These are phyloP conservation scores for Venturia pyrina DNA, from an alignment of 2,329 filamentous ascomycete genomes.

Conservation along the genomic window DNA sequence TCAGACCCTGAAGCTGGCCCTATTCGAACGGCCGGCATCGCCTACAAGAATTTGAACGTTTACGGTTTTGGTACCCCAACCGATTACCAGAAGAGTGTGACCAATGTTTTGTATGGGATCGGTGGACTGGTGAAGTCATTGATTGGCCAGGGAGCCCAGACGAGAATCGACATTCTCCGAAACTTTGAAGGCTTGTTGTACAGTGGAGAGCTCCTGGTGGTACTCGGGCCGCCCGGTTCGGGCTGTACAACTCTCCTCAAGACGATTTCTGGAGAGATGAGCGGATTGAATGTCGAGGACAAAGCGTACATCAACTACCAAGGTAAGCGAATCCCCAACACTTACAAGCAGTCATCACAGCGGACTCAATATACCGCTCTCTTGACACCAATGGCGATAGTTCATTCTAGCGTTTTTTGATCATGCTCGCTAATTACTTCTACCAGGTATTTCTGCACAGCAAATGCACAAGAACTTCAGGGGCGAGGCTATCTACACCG, in stretches of 20 bases:
- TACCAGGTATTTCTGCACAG: conserved; percentile 50
- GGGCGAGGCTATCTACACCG: conserved; percentile 79
- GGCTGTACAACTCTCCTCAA: conserved; percentile 81
- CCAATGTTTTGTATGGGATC: conserved; percentile 35
- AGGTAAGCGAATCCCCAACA: conserved; percentile 32
- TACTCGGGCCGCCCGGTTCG: conserved; percentile 56
- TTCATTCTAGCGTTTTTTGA: conserved; percentile 14
- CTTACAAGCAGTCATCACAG: background rate
- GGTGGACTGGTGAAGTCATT: conserved; percentile 28
- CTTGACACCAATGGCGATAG: no score
- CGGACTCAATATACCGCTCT: no score
- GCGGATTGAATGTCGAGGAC: conserved; percentile 65
- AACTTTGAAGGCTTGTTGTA: conserved; percentile 59
- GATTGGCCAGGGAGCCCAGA: conserved; percentile 20
- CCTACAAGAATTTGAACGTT: conserved; percentile 37
- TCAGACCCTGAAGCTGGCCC: conserved; percentile 32
- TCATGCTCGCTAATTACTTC: background rate
- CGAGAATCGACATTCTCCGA: conserved; percentile 53
- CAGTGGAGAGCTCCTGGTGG: conserved; percentile 66
- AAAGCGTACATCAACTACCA: conserved; percentile 74
- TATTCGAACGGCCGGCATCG: conserved; percentile 35
- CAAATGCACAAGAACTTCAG: conserved; percentile 71
- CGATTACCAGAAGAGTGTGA: conserved; percentile 42
- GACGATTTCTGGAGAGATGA: conserved; percentile 72
- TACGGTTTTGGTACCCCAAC: conserved; percentile 39